Base-by-base conservation (phyloP, 1,284 basidiomycete species). In the Melampsora larici-populina region DNA sequence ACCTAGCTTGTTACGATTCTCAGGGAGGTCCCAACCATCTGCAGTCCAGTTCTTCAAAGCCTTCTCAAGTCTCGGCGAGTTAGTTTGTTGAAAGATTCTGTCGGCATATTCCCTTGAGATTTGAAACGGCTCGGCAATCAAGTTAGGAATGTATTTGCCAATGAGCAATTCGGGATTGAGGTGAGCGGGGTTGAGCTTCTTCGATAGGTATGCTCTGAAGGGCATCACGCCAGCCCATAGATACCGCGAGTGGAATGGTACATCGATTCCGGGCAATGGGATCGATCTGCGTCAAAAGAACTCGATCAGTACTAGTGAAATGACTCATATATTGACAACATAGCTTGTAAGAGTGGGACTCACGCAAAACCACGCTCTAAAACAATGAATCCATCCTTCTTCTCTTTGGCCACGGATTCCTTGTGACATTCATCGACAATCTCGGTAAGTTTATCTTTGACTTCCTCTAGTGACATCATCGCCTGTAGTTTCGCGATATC, bases 171-270 rank as follows among this genome's bases (percentile, higher is more conserved):
- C 94, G 68, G 92, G 94, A 85, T 96, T 92, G 83, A 96, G 88
- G 81, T 94, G 90, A 49, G 89, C 88, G 1, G 93, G 88, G 83
- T 97, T 93, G 85, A 99, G 94, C 87, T 98, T 97, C 89, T 98
- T 98, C 69, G 94, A 96, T 26, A 99, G 87, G 85, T 98, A 94
- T 66, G 92, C 91, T 80, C 93, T 89, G 91, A 96, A 96, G 4
- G 93, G 94, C 89, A 98, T 89, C 69, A 99, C 97, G 84, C 96
- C 97, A 43, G 94, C 94, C 97, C 96, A 95, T 65, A 99, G 89
- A 86, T 98, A 98, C 81, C 93, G 91, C 11, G 96, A 95, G 85
- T 99, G 96, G 92, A 99, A 99, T 17, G 97, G 96, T 15, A 99
- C 96, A 82, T 99, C 96, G 82, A 99, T 98, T 82, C 96, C 96